These are phyloP conservation scores for Tetradesmus lagerheimii DNA, from an alignment of 139 green algal genomes.

Conservation along the genomic window DNA sequence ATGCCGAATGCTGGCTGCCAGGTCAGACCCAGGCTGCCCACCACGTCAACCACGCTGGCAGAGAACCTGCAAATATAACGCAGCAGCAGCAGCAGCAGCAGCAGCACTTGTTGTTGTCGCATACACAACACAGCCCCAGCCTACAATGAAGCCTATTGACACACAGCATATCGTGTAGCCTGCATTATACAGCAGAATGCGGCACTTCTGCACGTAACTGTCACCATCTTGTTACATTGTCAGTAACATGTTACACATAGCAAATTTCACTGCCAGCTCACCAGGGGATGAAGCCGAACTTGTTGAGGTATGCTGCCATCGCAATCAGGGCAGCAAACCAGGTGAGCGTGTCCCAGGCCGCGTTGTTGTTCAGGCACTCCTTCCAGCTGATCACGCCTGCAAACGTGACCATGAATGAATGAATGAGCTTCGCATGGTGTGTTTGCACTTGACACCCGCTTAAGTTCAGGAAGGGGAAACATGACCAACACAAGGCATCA, in stretches of 20 bases:
- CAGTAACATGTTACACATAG: background rate
- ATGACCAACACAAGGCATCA: too few relatives aligned
- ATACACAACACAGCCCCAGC: too few relatives aligned
- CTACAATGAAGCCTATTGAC: too few relatives aligned
- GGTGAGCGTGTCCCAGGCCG: constrained; percentile 98
- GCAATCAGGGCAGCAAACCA: constrained; percentile 99
- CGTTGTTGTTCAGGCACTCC: constrained; percentile 85
- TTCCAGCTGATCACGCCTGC: constrained; percentile 82
- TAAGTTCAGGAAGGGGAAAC: too few relatives aligned
- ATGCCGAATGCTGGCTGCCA: constrained; percentile 97
- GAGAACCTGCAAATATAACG: constrained; percentile 95
- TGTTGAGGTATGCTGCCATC: constrained; percentile 99
- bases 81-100: background rate
- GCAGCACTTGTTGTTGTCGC: too few relatives aligned
- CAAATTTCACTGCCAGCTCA: background rate
- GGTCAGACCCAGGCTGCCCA: constrained; percentile 86
- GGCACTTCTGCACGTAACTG: background rate
- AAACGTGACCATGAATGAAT: too few relatives aligned
- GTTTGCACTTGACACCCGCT: too few relatives aligned
- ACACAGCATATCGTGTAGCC: background rate
- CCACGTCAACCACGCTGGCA: constrained; percentile 82
- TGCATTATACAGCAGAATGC: too few relatives aligned
- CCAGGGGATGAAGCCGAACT: constrained; percentile 59
- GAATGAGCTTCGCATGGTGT: too few relatives aligned
- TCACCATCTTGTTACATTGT: too few relatives aligned